A percentile compares a stretch with the other conserved stretches of the same genome.
Conservation (phyloP, 805 yeast species). For the Kodamaea hsintzibuensis region DNA sequence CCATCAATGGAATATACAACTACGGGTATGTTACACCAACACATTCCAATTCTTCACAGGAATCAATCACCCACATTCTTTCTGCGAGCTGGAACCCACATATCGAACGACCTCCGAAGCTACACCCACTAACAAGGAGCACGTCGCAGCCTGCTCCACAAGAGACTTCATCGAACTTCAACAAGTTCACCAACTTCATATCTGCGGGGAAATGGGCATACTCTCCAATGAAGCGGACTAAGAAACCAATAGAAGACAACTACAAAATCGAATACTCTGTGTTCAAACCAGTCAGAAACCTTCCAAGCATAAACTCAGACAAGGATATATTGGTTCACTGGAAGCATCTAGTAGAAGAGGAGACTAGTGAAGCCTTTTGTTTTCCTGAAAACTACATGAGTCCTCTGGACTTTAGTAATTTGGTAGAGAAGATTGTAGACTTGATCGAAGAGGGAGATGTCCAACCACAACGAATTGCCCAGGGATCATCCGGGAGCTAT, state of each 20-base stretch:
- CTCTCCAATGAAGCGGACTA: conserved; percentile 18
- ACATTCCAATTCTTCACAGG: conserved; percentile 4
- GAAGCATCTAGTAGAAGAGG: conserved; percentile 15
- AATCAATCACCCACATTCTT: conserved; percentile 3
- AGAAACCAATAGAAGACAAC: conserved; percentile 12
- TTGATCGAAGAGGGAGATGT: conserved; percentile 48
- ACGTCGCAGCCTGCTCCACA: conserved; percentile 15
- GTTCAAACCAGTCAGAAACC: conserved; percentile 38
- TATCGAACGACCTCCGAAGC: not conserved
- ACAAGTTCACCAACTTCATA: conserved; percentile 21
- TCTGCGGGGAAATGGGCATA: conserved; percentile 37
- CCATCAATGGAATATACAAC: not conserved
- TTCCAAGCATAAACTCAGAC: conserved; percentile 17
- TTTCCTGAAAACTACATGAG: conserved; percentile 25
- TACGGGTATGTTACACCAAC: not conserved
- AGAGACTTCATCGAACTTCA: conserved; percentile 12
- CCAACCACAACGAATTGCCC: conserved; percentile 53
- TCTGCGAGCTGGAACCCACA: conserved; percentile 14
- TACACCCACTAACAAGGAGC: conserved; percentile 11
- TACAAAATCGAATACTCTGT: conserved; percentile 58
- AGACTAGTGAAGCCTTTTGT: conserved; percentile 11
- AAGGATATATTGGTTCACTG: conserved; percentile 14
- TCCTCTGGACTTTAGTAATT: conserved; percentile 30
- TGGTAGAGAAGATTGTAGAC: conserved; percentile 44
- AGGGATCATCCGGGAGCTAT: conserved; percentile 74